Conservation (phyloP, 2,329 filamentous ascomycete genomes). For the Juglanconis oblonga region DNA sequence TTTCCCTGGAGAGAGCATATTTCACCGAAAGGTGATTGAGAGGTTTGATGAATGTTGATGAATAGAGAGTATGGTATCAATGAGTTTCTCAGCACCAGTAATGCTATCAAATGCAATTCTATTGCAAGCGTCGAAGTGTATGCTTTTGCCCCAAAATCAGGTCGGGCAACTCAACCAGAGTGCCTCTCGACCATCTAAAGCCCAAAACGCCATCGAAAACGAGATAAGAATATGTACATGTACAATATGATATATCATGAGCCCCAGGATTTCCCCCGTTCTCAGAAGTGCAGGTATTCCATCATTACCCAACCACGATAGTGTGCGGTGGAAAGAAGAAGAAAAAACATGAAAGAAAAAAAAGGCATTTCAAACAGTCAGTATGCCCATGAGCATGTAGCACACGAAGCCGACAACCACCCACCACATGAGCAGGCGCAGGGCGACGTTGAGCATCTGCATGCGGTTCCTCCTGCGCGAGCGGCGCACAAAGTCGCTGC, state of each 20-base stretch:
- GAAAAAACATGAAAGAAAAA: neutral
- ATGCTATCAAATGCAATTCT: neutral
- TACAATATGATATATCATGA: neutral
- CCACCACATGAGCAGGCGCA: slow-evolving; percentile 22
- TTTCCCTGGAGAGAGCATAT: no score
- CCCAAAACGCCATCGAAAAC: neutral
- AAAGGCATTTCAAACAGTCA: neutral
- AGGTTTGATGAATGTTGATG: neutral
- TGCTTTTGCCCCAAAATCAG: neutral
- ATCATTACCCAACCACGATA: neutral
- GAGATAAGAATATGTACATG: neutral
- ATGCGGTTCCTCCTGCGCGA: slow-evolving; percentile 23
- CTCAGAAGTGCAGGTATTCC: neutral
- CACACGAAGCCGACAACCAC: slow-evolving; percentile 18
- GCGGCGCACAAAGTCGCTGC: slow-evolving; percentile 21
- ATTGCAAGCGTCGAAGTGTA: neutral
- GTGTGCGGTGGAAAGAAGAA: neutral
- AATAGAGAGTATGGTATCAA: neutral
- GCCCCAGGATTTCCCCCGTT: neutral
- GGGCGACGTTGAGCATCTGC: slow-evolving; percentile 22
- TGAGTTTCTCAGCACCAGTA: neutral
- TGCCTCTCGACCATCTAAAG: neutral
- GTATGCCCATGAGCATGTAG: slow-evolving; percentile 19
- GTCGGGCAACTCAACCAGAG: neutral
- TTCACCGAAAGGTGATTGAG: no score